Evolutionary conservation across 345 rosid species (phyloP), one percentile per base, ranked within the genome.

Genomic region (Pseudoturritis turrita): DNA sequence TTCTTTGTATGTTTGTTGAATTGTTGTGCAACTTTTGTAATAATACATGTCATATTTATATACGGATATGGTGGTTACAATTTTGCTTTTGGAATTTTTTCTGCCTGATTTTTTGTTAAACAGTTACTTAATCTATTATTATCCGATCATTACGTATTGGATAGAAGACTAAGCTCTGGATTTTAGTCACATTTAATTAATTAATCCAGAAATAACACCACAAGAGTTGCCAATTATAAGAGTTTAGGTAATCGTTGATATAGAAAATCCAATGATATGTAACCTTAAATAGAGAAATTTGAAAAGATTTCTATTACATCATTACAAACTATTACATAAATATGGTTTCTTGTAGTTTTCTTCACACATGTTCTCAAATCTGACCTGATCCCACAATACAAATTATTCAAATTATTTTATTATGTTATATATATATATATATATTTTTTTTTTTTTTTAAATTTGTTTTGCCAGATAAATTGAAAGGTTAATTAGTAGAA

Each of bases 151-250:
- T 25, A 53, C 44, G 79, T 65, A 14, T 44, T 33, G 18, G 62
- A 62, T 44, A 44, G 11, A 61, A 68, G 79, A 75, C 74, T 53
- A 61, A 62, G 65, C 70, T 26, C 65, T 61, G 41, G 51, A 68
- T 51, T 33, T 33, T 18, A 66, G 26, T 65, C 51, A 44, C 19
- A 22, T 3, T 26, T 46, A 10, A 5, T 21, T 21, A 21, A 35
- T 39, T 11, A 56, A 56, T 22, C 15, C 46, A 53, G 5, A n/a
- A 14, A 51, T 36, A n/a, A n/a, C n/a, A n/a, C n/a, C 15, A 44
- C 36, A 45, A 10, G 18, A 37, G 29, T 49, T 37, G 67, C 22
- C 43, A 18, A 23, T 25, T 35, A 12, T 1, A 45, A 55, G 71
- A 73, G 65, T 22, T 63, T 45, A n/a, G 2, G 7, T 36, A 49